Base-by-base conservation (phyloP, 108 stramenopile genomes). In the Conticribra weissflogii region DNA sequence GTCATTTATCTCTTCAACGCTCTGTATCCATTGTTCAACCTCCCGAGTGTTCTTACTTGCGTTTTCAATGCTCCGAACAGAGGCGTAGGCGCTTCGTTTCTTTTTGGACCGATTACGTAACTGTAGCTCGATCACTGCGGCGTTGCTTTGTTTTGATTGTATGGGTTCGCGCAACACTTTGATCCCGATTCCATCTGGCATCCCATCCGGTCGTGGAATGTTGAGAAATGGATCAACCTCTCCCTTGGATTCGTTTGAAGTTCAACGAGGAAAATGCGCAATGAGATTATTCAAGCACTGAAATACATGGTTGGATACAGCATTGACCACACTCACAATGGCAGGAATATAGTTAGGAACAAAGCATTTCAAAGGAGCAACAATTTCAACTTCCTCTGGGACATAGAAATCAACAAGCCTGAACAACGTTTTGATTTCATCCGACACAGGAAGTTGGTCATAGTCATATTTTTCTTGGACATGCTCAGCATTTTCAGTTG, bases 171-270 rank as follows among this genome's bases (percentile, higher is more conserved):
- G 92, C 14, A 96, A 54, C 3, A 81, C 72, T 57, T 84, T 81
- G 56, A 88, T 71, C 5, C 91, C 92, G 3, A 91, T 57, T n/a
- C 72, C 84, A 57, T 93, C 92, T 3, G 56, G 32, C 29, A 87
- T 57, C 25, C 76, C 81, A 61, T 86, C 82, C 5, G 91, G 88
- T 2, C 84, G 85, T 31, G 87, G 87, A 41, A 89, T 73, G 64
- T 93, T 94, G 56, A 96, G 46, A 59, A 94, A 90, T n/a, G 90
- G 84, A 54, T 96, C 92, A 55, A 91, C 87, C n/a, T 92, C 88
- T 17, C 92, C 92, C 36, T 41, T 5, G 8, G 12, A 41, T 41
- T n/a, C n/a, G n/a, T n/a, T n/a, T n/a, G n/a, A n/a, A n/a, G n/a
- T n/a, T n/a, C n/a, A n/a, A n/a, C n/a, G n/a, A n/a, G n/a, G n/a